Percentiles rank a stretch among this genome's conserved stretches.
These are phyloP conservation scores for Eremomyces bilateralis DNA, from an alignment of 495 filamentous ascomycete genomes.

Conservation along the genomic window DNA sequence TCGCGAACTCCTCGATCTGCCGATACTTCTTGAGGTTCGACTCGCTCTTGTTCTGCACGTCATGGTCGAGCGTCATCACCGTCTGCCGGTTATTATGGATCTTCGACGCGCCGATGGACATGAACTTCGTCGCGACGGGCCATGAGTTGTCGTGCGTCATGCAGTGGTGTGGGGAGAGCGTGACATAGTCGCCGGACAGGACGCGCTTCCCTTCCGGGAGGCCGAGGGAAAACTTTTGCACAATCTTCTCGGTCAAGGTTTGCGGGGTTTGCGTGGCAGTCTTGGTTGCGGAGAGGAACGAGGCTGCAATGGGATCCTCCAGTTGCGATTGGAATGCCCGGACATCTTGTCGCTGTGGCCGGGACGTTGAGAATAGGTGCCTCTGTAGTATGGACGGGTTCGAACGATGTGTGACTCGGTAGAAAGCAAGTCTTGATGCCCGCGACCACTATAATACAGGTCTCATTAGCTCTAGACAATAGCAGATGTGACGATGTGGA, in stretches of 20 bases:
- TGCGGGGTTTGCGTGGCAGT: slow-evolving; percentile 29
- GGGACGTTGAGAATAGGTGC: not conserved
- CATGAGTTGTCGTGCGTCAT: slow-evolving; percentile 93
- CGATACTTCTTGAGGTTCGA: slow-evolving; percentile 66
- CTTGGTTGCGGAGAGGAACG: slow-evolving; percentile 17
- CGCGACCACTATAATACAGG: too few species aligned
- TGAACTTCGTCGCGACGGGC: slow-evolving; percentile 71
- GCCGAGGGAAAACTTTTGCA: slow-evolving; percentile 54
- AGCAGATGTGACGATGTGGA: too few species aligned
- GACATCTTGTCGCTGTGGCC: slow-evolving; percentile 15
- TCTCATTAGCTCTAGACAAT: too few species aligned
- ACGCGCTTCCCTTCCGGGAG: slow-evolving; percentile 51
- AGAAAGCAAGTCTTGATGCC: too few species aligned
- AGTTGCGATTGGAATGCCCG: slow-evolving; percentile 19
- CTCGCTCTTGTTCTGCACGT: slow-evolving; percentile 74
- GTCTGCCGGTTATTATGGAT: slow-evolving; percentile 54
- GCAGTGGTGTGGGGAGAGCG: slow-evolving; percentile 46
- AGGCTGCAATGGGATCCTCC: slow-evolving; percentile 15
- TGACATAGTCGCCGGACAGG: slow-evolving; percentile 63
- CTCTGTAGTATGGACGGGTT: too few species aligned
- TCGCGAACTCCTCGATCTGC: slow-evolving; percentile 74
- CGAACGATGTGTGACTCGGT: too few species aligned
- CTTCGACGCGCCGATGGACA: slow-evolving; percentile 63
- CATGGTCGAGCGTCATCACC: slow-evolving; percentile 83
- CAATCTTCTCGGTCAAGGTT: slow-evolving; percentile 83